Conservation (phyloP, 352 stramenopile species). For the Phytophthora sansomeana region DNA sequence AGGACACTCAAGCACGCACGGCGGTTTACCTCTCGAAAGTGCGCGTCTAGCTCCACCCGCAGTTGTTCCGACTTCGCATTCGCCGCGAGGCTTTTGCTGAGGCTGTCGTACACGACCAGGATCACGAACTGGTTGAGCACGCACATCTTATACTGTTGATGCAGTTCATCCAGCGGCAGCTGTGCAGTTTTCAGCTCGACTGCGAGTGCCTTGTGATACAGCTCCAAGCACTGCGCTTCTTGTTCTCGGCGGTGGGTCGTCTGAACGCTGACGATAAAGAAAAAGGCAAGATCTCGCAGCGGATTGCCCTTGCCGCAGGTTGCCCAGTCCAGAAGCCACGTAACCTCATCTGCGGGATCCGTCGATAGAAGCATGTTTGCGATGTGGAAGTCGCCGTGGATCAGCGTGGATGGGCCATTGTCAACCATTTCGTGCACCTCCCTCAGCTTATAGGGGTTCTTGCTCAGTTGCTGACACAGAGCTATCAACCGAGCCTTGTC, state of each 20-base stretch:
- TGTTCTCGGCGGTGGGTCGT: conserved; percentile 47
- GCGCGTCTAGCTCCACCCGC: conserved; percentile 59
- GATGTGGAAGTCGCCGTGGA: conserved; percentile 87
- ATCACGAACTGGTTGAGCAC: conserved; percentile 87
- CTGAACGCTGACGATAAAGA: conserved; percentile 84
- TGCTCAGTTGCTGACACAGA: conserved; percentile 61
- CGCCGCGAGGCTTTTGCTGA: conserved; percentile 80
- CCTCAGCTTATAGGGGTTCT: conserved; percentile 45
- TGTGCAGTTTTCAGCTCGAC: conserved; percentile 24
- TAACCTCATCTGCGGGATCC: conserved; percentile 29
- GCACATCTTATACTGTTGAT: conserved; percentile 64
- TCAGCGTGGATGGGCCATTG: conserved; percentile 60
- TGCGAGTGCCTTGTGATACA: conserved; percentile 51
- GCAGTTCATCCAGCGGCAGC: conserved; percentile 53
- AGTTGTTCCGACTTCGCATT: conserved; percentile 78
- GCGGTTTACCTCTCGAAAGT: conserved; percentile 78
- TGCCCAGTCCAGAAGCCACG: conserved; percentile 85
- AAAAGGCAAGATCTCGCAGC: conserved; percentile 82
- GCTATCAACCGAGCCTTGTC: conserved; percentile 42
- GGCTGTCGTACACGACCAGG: conserved; percentile 79
- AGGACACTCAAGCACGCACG: conserved; percentile 70
- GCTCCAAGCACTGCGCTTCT: conserved; percentile 47
- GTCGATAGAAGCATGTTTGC: conserved; percentile 75
- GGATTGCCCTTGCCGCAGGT: conserved; percentile 80
- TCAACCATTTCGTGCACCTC: conserved; percentile 62